Conservation (phyloP, 2,329 filamentous ascomycete genomes). For the Hypoxylon sp. region DNA sequence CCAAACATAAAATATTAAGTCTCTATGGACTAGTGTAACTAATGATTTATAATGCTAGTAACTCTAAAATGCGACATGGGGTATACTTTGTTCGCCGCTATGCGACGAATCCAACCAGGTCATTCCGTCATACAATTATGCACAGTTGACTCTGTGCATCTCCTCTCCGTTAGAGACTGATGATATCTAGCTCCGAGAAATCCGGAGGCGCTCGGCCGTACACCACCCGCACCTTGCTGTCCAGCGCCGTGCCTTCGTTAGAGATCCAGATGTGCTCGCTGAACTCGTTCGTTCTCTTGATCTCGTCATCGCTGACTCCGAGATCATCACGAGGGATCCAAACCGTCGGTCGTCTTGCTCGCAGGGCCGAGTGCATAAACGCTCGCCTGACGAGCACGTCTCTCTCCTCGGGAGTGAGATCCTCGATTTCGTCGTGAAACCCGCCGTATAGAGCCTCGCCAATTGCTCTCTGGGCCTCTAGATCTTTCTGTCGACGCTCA, state of each 20-base stretch:
- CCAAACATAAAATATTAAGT: constrained; percentile 12
- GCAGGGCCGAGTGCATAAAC: constrained; percentile 89
- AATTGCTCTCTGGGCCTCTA: constrained; percentile 79
- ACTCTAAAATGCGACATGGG: constrained; percentile 31
- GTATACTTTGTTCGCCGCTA: constrained; percentile 38
- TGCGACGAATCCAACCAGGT: constrained; percentile 33
- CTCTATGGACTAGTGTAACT: too few species aligned
- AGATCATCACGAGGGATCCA: constrained; percentile 95
- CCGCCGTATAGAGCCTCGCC: constrained; percentile 87
- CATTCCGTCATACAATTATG: constrained; percentile 39
- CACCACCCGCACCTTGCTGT: constrained; percentile 83
- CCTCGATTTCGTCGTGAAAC: constrained; percentile 92
- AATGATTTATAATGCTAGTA: constrained; percentile 23
- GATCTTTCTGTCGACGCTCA: constrained; percentile 66
- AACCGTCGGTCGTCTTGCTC: constrained; percentile 85
- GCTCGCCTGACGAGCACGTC: constrained; percentile 87
- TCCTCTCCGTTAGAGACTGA: constrained; percentile 70
- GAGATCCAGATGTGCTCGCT: constrained; percentile 91
- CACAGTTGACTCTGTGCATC: constrained; percentile 29
- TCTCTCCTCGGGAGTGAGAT: constrained; percentile 89
- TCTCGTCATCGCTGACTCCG: constrained; percentile 92
- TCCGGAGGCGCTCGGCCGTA: constrained; percentile 89
- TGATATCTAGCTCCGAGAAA: constrained; percentile 88
- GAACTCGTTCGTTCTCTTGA: constrained; percentile 79
- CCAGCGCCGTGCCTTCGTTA: constrained; percentile 89